Conservation (phyloP, 768 basidiomycete genomes). For the Coprinopsis cinerea region DNA sequence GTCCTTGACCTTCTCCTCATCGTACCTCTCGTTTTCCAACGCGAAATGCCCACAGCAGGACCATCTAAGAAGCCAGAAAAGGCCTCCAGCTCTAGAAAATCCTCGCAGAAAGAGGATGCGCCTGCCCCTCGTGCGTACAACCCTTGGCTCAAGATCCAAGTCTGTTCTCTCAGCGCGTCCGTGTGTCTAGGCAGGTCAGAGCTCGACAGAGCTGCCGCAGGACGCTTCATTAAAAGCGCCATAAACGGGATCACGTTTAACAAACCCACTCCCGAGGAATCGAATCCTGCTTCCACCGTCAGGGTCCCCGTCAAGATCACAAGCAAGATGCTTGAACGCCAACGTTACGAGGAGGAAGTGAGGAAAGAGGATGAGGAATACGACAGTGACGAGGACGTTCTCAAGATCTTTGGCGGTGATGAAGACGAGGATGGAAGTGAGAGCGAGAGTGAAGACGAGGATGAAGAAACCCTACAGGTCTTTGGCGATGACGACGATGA, state of each 20-base stretch:
- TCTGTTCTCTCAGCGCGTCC: not conserved
- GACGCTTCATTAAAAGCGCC: slow-evolving; percentile 80
- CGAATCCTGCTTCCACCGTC: slow-evolving; percentile 20
- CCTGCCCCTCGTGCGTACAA: not conserved
- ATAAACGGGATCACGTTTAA: slow-evolving; percentile 55
- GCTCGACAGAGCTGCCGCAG: slow-evolving; percentile 77
- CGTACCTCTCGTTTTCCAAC: no score
- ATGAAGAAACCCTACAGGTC: no score
- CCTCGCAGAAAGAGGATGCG: no score
- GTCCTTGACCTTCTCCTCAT: no score
- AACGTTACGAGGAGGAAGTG: slow-evolving; percentile 54
- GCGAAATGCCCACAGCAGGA: no score
- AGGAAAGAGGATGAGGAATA: slow-evolving; percentile 42
- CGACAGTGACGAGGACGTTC: slow-evolving; percentile 32
- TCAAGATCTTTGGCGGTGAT: slow-evolving; percentile 33
- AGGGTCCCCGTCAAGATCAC: slow-evolving; percentile 54
- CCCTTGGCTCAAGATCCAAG: not conserved
- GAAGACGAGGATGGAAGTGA: slow-evolving; percentile 9
- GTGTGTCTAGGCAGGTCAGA: slow-evolving; percentile 30
- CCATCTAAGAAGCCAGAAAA: no score
- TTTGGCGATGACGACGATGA: not conserved
- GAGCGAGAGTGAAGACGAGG: no score
- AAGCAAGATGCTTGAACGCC: slow-evolving; percentile 67
- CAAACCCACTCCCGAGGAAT: slow-evolving; percentile 28
- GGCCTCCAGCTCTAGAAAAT: slow-evolving; percentile 68